phyloP scores from a whole-genome alignment of 2,329 filamentous ascomycete species.

The Gaeumannomyces sp. region DNA sequence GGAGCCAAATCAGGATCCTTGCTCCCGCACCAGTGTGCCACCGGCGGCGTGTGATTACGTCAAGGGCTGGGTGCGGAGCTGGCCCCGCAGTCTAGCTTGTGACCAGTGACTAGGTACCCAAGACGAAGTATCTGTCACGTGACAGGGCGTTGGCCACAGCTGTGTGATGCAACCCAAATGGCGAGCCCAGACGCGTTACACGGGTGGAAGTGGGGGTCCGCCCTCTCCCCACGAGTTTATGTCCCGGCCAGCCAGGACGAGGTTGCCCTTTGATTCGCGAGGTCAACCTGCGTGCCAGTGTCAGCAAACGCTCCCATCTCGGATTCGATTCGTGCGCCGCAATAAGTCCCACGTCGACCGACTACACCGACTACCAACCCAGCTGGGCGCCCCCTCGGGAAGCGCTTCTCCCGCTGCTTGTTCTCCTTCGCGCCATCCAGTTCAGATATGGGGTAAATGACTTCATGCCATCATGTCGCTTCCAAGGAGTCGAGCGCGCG shows the following conservation, averaged over 20 bases:
- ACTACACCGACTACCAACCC: background rate
- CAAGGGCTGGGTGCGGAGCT: background rate
- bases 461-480: background rate
- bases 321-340: too few relatives aligned
- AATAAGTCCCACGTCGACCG: background rate
- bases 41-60: conserved; percentile 5
- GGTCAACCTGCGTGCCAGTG: too few relatives aligned
- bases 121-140: background rate
- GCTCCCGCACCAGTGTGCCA: background rate
- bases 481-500: background rate
- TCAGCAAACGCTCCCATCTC: too few relatives aligned
- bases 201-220: too few relatives aligned
- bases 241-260: too few relatives aligned
- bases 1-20: background rate
- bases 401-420: background rate
- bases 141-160: background rate
- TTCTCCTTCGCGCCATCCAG: background rate
- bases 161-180: background rate
- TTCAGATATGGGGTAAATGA: background rate
- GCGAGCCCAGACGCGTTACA: too few relatives aligned
- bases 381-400: too few relatives aligned
- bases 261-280: too few relatives aligned
- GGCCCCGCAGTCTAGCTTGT: background rate
- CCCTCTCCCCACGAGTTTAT: too few relatives aligned
- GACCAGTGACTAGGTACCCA: background rate